Conservation (phyloP, 1,284 basidiomycete species). For the Peniophora sp. region DNA sequence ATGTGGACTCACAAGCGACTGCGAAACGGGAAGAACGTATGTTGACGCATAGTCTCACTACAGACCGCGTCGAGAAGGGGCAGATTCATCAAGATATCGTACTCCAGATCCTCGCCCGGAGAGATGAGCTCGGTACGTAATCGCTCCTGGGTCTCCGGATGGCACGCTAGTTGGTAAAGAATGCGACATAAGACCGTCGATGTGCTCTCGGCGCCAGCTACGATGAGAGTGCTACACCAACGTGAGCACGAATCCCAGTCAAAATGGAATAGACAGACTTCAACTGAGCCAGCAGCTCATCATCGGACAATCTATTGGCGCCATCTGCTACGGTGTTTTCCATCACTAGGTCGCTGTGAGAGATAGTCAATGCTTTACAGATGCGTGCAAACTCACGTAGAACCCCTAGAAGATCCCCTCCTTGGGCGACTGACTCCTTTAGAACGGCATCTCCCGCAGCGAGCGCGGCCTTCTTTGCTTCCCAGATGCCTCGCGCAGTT, state of each 20-base stretch:
- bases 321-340: slow-evolving; percentile 6
- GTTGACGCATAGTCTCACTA: slow-evolving; percentile 36
- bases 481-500: slow-evolving; percentile 32
- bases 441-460: slow-evolving; percentile 16
- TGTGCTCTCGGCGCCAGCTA: slow-evolving; percentile 15
- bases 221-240: slow-evolving; percentile 10
- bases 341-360: neutral
- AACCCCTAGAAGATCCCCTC: slow-evolving; percentile 2
- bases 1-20: slow-evolving; percentile 24
- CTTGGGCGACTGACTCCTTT: slow-evolving; percentile 5
- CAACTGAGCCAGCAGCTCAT: slow-evolving; percentile 4
- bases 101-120: slow-evolving; percentile 17
- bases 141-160: slow-evolving; percentile 12
- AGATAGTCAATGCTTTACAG: neutral
- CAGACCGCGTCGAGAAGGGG: slow-evolving; percentile 38
- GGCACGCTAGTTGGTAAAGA: slow-evolving; percentile 11
- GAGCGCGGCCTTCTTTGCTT: slow-evolving; percentile 25
- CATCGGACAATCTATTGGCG: slow-evolving; percentile 5
- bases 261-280: neutral
- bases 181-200: slow-evolving; percentile 13
- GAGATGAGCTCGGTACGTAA: slow-evolving; percentile 13
- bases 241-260: slow-evolving; percentile 2
- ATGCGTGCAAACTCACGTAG: neutral
- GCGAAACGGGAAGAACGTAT: slow-evolving; percentile 21
- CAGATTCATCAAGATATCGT: slow-evolving; percentile 28